A percentile compares a stretch with the other conserved stretches of the same genome.
Conservation (phyloP, 1,284 basidiomycete genomes). For the Leccinum fallax region DNA sequence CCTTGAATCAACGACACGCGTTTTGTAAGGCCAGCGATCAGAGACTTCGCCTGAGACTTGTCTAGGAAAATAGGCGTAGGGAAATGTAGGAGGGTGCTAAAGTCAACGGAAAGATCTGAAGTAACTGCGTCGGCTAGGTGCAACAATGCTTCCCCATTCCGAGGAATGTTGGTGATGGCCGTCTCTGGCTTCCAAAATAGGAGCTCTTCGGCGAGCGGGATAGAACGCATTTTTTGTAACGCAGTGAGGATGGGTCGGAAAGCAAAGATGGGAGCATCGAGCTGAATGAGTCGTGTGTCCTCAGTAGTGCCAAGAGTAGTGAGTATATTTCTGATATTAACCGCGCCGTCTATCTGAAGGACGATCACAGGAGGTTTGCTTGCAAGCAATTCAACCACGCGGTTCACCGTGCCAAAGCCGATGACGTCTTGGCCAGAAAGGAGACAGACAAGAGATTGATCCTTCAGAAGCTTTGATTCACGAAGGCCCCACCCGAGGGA, state of each 20-base stretch:
- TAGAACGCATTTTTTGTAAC: constrained; percentile 42
- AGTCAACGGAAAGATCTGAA: constrained; percentile 38
- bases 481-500: constrained; percentile 42
- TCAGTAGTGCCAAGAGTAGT: constrained; percentile 38
- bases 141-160: neutral
- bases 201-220: constrained; percentile 51
- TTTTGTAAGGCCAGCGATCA: constrained; percentile 52
- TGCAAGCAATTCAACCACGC: constrained; percentile 55
- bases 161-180: neutral
- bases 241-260: constrained; percentile 59
- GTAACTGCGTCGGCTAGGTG: constrained; percentile 42
- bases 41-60: constrained; percentile 48
- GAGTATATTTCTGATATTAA: constrained; percentile 40
- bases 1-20: constrained; percentile 63
- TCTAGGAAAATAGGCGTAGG: constrained; percentile 49
- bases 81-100: constrained; percentile 40
- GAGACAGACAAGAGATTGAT: constrained; percentile 56
- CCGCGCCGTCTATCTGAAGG: constrained; percentile 50
- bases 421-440: constrained; percentile 48
- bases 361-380: constrained; percentile 50
- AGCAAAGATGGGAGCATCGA: constrained; percentile 58
- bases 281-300: constrained; percentile 50
- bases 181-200: constrained; percentile 47
- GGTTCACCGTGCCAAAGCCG: constrained; percentile 54
- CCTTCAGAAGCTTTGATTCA: constrained; percentile 44